A percentile compares a stretch with the other conserved stretches of the same genome.
Conservation (phyloP, 106 monocot genomes). For the Acorus gramineus region DNA sequence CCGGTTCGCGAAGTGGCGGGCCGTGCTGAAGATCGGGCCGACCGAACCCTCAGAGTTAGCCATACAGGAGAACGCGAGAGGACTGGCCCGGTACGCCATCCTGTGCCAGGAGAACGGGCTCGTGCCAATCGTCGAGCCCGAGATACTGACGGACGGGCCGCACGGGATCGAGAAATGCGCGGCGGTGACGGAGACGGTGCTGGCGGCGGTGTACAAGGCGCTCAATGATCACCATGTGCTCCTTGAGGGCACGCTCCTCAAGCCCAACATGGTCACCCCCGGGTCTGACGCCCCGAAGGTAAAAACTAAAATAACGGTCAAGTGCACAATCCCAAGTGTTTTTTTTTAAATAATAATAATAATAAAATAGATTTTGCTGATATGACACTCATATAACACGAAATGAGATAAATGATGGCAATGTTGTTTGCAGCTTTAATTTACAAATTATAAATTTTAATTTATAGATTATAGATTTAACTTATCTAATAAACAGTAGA, state of each 20-base stretch:
- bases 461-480: too few relatives aligned
- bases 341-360: too few relatives aligned
- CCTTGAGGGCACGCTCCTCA: conserved; percentile 41
- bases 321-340: too few relatives aligned
- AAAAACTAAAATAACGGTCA: not conserved
- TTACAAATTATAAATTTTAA: too few relatives aligned
- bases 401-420: too few relatives aligned
- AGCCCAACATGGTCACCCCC: conserved; percentile 57
- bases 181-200: conserved; percentile 37
- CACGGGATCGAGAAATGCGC: conserved; percentile 44
- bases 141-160: conserved; percentile 45
- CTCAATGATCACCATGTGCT: conserved; percentile 54
- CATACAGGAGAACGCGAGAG: conserved; percentile 40
- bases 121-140: conserved; percentile 57
- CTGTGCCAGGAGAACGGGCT: conserved; percentile 49
- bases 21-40: conserved; percentile 42
- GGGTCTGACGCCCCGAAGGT: conserved; percentile 46
- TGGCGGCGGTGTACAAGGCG: conserved; percentile 53
- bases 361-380: too few relatives aligned
- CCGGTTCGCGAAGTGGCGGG: conserved; percentile 19
- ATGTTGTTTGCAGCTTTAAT: too few relatives aligned
- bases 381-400: too few relatives aligned
- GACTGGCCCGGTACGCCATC: conserved; percentile 42
- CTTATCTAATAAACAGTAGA: too few relatives aligned
- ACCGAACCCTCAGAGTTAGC: conserved; percentile 37